Conservation (phyloP, 2,329 filamentous ascomycete species). For the Periconia macrospinosa region DNA sequence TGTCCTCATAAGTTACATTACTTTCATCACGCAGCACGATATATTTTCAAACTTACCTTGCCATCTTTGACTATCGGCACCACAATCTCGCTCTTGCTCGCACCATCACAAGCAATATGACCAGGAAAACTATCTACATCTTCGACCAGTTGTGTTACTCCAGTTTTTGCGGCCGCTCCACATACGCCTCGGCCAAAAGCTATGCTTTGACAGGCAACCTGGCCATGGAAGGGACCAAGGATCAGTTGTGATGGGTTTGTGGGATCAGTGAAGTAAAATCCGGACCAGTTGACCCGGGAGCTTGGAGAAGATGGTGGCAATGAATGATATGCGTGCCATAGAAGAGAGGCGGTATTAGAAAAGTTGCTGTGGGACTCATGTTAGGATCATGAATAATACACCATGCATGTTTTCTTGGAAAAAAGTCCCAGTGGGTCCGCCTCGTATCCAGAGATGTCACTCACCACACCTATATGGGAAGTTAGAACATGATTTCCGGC, state of each 20-base stretch:
- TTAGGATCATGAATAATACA: not conserved
- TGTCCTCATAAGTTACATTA: conserved; percentile 28
- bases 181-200: conserved; percentile 74
- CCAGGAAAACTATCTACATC: conserved; percentile 77
- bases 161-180: conserved; percentile 65
- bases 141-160: conserved; percentile 63
- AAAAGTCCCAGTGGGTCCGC: not conserved
- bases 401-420: not conserved
- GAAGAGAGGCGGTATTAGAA: conserved; percentile 71
- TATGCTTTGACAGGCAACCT: conserved; percentile 77
- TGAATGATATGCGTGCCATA: conserved; percentile 80
- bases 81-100: conserved; percentile 78
- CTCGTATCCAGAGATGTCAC: not conserved
- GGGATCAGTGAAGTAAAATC: conserved; percentile 52
- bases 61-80: conserved; percentile 66
- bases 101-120: conserved; percentile 80
- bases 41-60: conserved; percentile 41
- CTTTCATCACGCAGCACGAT: not conserved
- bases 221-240: conserved; percentile 78
- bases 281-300: conserved; percentile 75
- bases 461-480: conserved; percentile 18
- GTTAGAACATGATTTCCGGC: not conserved
- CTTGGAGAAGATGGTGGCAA: conserved; percentile 65
- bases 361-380: conserved; percentile 56
- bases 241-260: conserved; percentile 60